A percentile compares a stretch with the other conserved stretches of the same genome.
Conservation (phyloP, 1,139 yeast species). For the Saccharomyces hybrid region DNA sequence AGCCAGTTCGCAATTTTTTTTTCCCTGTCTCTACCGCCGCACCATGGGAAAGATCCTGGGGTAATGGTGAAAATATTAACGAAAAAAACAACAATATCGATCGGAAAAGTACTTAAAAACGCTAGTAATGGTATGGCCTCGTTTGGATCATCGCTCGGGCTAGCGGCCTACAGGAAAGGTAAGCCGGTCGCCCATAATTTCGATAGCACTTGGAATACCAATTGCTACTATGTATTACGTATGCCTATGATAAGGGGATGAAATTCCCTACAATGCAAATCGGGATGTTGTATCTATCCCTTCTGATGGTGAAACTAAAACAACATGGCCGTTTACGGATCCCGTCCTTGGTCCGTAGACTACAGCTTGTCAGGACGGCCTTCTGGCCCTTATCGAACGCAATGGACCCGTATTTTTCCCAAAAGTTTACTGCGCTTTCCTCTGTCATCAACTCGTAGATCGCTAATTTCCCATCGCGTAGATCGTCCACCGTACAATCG, state of each 20-base stretch:
- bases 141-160: neutral
- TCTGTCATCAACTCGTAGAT: conserved; percentile 93
- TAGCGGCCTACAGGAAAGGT: neutral
- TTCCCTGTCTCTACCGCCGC: neutral
- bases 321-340: conserved; percentile 79
- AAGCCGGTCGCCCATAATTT: neutral
- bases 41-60: neutral
- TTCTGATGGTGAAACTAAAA: conserved; percentile 85
- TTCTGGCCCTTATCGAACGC: conserved; percentile 95
- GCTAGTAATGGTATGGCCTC: neutral
- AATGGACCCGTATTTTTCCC: conserved; percentile 96
- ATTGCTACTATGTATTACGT: conserved; percentile 1
- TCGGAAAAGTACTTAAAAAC: neutral
- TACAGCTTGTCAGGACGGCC: conserved; percentile 89
- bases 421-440: conserved; percentile 91
- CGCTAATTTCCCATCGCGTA: conserved; percentile 86
- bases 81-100: neutral
- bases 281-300: conserved; percentile 92
- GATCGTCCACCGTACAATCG: conserved; percentile 85
- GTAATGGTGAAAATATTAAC: neutral
- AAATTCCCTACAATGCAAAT: conserved; percentile 95
- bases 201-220: neutral
- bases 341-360: conserved; percentile 76
- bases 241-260: conserved; percentile 51
- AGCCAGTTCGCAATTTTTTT: neutral